Evolutionary conservation across 2,329 filamentous ascomycete genomes (phyloP), one percentile per base, ranked within the genome.

Genomic region (Aspergillus novoparasiticus): DNA sequence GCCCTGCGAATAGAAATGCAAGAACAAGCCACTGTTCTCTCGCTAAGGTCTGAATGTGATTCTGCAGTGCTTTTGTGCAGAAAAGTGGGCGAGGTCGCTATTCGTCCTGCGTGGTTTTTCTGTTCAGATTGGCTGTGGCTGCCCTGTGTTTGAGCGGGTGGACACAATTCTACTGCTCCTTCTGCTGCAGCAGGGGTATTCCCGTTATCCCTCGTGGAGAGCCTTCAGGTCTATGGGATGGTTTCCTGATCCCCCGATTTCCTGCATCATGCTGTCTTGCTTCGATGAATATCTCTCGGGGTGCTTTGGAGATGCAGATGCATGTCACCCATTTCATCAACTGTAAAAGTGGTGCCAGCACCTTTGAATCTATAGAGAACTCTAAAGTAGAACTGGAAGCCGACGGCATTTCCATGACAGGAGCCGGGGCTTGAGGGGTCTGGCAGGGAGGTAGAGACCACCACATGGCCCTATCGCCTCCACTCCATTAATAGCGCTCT

Each of bases 1-100:
- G 39, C 51, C 55, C 56, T 48, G 55, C 60, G 51, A 55, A 55
- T 55, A 55, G 51, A 55, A 55, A 39, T 55, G 51, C 51, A 54
- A 36, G 21, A 19, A 39, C 30, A 46, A 26, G 51, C 51, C 51
- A 39, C 51, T 55, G 32, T 26, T 23, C n/a, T 39, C n/a, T 39
- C 28, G 51, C 51, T 55, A 55, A 55, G 30, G 34, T 26, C 12
- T n/a, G 32, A 55, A 55, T 55, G 51, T 55, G 51, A 55, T 55
- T 55, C 51, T 55, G 32, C 51, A 55, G 32, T 26, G n/a, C 32
- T 39, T 34, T 11, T 28, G 51, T 55, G 51, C 51, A 55, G 51
- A 39, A 55, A 55, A 26, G 51, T 41, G 51, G 51, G 51, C 11
- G 32, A 39, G n/a, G 8, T 30, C n/a, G 32, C 21, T 39, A 23